phyloP scores from a whole-genome alignment of 1,284 basidiomycete genomes.

The Cryptococcus sp. region DNA sequence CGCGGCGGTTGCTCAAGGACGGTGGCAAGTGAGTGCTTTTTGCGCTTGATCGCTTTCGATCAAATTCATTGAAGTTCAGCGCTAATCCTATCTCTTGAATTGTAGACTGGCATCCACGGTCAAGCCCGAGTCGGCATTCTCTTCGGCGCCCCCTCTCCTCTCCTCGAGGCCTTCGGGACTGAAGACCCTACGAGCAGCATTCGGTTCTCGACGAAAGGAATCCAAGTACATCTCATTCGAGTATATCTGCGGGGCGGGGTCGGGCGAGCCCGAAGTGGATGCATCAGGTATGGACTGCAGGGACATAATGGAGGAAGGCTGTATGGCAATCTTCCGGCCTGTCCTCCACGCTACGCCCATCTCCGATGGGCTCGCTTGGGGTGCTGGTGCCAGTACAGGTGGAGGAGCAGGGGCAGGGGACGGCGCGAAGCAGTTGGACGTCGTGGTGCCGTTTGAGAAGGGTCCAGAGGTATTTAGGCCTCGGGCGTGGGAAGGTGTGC shows the following conservation, averaged over 20 bases:
- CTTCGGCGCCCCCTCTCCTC: constrained; percentile 5
- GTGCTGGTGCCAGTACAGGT: neutral
- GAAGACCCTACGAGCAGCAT: constrained; percentile 34
- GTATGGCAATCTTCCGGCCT: constrained; percentile 39
- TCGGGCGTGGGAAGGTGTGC: constrained; percentile 12
- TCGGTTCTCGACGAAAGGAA: constrained; percentile 33
- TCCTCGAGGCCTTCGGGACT: constrained; percentile 29
- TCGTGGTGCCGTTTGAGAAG: constrained; percentile 43
- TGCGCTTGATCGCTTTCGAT: neutral
- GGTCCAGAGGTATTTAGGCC: constrained; percentile 41
- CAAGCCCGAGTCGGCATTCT: constrained; percentile 11
- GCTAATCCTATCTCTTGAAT: constrained; percentile 13
- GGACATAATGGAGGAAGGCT: constrained; percentile 49
- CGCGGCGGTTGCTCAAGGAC: constrained; percentile 62
- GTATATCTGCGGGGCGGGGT: constrained; percentile 40
- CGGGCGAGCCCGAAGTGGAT: constrained; percentile 50
- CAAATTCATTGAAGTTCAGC: neutral
- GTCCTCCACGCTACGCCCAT: constrained; percentile 19
- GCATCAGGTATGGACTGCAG: constrained; percentile 44
- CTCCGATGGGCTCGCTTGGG: neutral
- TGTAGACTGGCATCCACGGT: constrained; percentile 13
- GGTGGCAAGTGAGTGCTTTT: constrained; percentile 47
- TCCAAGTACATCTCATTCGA: constrained; percentile 38
- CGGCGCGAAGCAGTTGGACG: neutral
- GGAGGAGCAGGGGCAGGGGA: constrained; percentile 1